Conservation (phyloP, 2,329 filamentous ascomycete genomes). For the Cadophora gregata region DNA sequence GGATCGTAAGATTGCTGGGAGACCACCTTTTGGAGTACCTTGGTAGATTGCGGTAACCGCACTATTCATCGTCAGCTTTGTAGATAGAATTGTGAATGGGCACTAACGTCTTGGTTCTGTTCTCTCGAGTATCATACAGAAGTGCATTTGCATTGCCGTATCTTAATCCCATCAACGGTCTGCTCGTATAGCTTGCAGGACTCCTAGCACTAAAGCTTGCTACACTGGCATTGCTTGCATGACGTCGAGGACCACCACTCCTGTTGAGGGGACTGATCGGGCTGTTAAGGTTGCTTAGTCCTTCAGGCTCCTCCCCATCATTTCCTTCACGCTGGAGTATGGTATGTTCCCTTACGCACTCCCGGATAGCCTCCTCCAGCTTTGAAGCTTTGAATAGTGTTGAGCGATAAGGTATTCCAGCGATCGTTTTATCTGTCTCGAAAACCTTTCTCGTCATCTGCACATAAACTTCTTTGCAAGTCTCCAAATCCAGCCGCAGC, state of each 20-base stretch:
- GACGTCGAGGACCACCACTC: slow-evolving; percentile 52
- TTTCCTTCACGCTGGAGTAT: slow-evolving; percentile 83
- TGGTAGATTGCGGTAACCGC: slow-evolving; percentile 91
- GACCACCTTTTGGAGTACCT: slow-evolving; percentile 72
- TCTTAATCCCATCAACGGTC: slow-evolving; percentile 58
- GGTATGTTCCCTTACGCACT: slow-evolving; percentile 86
- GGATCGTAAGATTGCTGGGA: slow-evolving; percentile 80
- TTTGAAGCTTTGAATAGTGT: slow-evolving; percentile 97
- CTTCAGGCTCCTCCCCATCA: slow-evolving; percentile 54
- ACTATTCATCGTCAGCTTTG: slow-evolving; percentile 54
- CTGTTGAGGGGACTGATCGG: slow-evolving; percentile 54
- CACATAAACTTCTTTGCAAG: slow-evolving; percentile 96
- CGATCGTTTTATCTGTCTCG: slow-evolving; percentile 97
- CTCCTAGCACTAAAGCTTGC: slow-evolving; percentile 79
- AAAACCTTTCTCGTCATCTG: slow-evolving; percentile 94
- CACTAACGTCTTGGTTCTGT: slow-evolving; percentile 85
- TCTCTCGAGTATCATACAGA: slow-evolving; percentile 86
- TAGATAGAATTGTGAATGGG: neutral
- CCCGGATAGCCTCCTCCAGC: slow-evolving; percentile 89
- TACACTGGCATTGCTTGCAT: slow-evolving; percentile 80
- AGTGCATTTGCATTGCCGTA: slow-evolving; percentile 84
- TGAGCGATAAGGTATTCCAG: slow-evolving; percentile 90
- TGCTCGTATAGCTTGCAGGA: slow-evolving; percentile 60
- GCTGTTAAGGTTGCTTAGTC: slow-evolving; percentile 24
- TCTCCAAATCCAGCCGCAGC: slow-evolving; percentile 89